Conservation (phyloP, 2,329 filamentous ascomycete genomes). For the Fusarium annulatum region DNA sequence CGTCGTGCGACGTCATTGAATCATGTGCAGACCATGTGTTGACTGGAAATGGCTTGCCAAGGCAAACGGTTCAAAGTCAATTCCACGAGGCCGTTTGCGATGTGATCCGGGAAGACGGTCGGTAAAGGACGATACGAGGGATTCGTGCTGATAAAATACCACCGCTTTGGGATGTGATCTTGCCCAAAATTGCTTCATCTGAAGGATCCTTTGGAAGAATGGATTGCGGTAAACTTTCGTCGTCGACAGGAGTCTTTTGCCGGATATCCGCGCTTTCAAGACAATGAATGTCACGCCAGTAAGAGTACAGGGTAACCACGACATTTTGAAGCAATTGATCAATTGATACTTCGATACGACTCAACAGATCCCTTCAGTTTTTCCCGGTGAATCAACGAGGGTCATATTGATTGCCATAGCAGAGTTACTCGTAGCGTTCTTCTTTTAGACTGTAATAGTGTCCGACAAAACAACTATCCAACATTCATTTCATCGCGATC, state of each 20-base stretch:
- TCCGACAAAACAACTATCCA: accelerated
- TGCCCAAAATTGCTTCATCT: background rate
- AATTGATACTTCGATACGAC: no score
- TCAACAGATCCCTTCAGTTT: no score
- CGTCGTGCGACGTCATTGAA: background rate
- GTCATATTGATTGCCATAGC: background rate
- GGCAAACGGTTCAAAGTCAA: background rate
- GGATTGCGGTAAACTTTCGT: background rate
- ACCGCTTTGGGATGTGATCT: background rate
- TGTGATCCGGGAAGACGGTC: background rate
- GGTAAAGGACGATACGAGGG: background rate
- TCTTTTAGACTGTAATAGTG: accelerated
- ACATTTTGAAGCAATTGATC: no score
- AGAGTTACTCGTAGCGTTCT: accelerated
- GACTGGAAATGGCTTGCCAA: background rate
- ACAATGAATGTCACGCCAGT: background rate
- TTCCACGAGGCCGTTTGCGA: background rate
- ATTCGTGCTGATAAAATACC: background rate
- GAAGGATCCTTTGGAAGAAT: background rate
- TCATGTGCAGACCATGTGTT: background rate
- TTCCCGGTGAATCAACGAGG: no score
- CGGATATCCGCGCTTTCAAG: background rate
- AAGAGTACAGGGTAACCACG: background rate
- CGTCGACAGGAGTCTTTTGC: background rate
- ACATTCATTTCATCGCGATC: background rate